Percentiles rank a stretch among this genome's conserved stretches.
Evolutionary conservation across 768 basidiomycete genomes (phyloP).

Genomic region (Russula brevipes): DNA sequence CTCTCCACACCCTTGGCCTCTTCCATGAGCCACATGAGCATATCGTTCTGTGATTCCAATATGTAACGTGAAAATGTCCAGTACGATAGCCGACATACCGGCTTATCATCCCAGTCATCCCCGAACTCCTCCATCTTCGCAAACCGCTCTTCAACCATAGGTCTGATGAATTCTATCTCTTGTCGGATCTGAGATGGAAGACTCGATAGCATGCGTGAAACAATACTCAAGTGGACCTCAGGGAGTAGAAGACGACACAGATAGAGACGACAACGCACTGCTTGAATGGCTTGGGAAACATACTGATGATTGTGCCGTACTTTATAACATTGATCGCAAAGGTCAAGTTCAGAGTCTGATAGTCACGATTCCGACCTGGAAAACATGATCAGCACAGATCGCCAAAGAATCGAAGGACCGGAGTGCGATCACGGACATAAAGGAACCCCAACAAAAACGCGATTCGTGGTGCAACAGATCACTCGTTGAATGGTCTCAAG

Average conservation of each 20-base stretch:
- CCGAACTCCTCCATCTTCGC: no score
- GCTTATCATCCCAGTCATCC: slow-evolving; percentile 28
- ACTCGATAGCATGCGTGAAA: no score
- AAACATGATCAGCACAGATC: slow-evolving; percentile 14
- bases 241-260: no score
- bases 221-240: no score
- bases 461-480: slow-evolving; percentile 31
- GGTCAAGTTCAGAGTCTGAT: slow-evolving; percentile 14
- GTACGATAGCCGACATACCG: slow-evolving; percentile 23
- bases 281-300: slow-evolving; percentile 6
- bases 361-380: no score
- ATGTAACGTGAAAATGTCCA: background rate
- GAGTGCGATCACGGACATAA: slow-evolving; percentile 29
- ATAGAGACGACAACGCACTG: no score
- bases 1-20: slow-evolving; percentile 33
- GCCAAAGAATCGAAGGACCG: background rate
- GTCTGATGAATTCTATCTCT: no score
- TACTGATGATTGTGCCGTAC: slow-evolving; percentile 29
- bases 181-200: no score
- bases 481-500: slow-evolving; percentile 28
- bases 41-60: no score
- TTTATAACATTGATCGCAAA: slow-evolving; percentile 34
- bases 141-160: no score
- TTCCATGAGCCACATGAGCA: slow-evolving; percentile 43
- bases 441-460: slow-evolving; percentile 35